phyloP scores from a whole-genome alignment of 1,284 basidiomycete genomes.

The Cutaneotrichosporon curvatum region DNA sequence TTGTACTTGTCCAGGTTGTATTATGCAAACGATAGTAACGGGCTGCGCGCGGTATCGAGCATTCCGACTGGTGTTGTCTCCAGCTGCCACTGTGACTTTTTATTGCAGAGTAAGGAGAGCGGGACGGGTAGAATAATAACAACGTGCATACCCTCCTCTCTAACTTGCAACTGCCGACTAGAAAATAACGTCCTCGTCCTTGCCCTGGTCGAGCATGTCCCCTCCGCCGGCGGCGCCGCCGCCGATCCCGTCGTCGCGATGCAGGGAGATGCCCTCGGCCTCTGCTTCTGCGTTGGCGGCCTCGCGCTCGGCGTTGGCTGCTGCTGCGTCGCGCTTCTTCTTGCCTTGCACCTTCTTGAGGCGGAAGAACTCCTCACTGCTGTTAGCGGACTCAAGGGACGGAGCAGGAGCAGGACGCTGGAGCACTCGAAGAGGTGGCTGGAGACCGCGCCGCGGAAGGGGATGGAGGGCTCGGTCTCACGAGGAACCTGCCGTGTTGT shows the following conservation, averaged over 20 bases:
- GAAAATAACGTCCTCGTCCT: conserved; percentile 89
- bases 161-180: conserved; percentile 37
- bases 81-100: too few species aligned
- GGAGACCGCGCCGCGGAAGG: too few species aligned
- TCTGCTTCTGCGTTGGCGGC: conserved; percentile 25
- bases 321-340: conserved; percentile 70
- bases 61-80: too few species aligned
- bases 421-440: too few species aligned
- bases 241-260: conserved; percentile 44
- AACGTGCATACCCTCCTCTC: too few species aligned
- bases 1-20: too few species aligned
- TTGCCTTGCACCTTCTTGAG: conserved; percentile 95
- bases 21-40: too few species aligned
- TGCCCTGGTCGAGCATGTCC: conserved; percentile 66
- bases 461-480: too few species aligned
- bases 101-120: too few species aligned
- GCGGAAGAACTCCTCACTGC: conserved; percentile 84
- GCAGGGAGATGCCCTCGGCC: conserved; percentile 25
- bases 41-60: too few species aligned
- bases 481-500: too few species aligned
- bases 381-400: not conserved
- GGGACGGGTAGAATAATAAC: too few species aligned
- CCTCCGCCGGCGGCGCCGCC: conserved; percentile 40
- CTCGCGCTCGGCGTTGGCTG: conserved; percentile 25
- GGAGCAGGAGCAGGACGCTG: not conserved